Evolutionary conservation across 805 yeast genomes (phyloP).

Genomic region (Ogataea sp.): DNA sequence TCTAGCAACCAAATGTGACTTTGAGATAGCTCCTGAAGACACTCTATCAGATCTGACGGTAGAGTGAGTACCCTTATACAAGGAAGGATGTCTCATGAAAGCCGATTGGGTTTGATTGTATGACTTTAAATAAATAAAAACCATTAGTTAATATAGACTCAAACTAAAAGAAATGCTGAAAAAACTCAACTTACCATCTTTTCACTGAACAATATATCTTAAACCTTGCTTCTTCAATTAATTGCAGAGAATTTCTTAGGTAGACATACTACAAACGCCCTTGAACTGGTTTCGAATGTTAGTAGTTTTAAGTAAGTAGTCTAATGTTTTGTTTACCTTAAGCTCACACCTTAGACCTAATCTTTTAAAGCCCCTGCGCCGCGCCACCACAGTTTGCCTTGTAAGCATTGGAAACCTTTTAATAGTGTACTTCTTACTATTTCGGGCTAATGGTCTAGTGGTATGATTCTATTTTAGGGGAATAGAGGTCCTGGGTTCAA

Average conservation of each 20-base stretch:
- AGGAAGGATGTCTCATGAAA: background rate
- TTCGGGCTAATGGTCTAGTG: slow-evolving; percentile 4
- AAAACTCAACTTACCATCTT: background rate
- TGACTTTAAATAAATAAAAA: background rate
- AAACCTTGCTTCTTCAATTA: too few relatives aligned
- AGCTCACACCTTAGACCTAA: background rate
- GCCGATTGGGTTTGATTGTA: background rate
- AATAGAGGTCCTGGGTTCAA: slow-evolving; percentile 3
- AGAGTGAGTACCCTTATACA: background rate
- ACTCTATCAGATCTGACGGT: background rate
- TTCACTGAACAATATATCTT: too few relatives aligned
- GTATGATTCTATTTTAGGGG: slow-evolving; percentile 3
- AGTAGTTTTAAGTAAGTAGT: too few relatives aligned
- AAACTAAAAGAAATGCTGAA: background rate
- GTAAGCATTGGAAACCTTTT: too few relatives aligned
- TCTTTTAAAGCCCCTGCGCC: too few relatives aligned
- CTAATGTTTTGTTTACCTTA: too few relatives aligned
- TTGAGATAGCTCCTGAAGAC: background rate
- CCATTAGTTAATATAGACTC: background rate
- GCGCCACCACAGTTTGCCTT: too few relatives aligned
- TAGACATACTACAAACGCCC: too few relatives aligned
- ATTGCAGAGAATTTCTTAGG: too few relatives aligned
- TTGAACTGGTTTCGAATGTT: too few relatives aligned
- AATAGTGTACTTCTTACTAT: too few relatives aligned
- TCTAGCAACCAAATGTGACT: background rate